phyloP scores from a whole-genome alignment of 2,329 filamentous ascomycete species.

The Penicillium thymicola region DNA sequence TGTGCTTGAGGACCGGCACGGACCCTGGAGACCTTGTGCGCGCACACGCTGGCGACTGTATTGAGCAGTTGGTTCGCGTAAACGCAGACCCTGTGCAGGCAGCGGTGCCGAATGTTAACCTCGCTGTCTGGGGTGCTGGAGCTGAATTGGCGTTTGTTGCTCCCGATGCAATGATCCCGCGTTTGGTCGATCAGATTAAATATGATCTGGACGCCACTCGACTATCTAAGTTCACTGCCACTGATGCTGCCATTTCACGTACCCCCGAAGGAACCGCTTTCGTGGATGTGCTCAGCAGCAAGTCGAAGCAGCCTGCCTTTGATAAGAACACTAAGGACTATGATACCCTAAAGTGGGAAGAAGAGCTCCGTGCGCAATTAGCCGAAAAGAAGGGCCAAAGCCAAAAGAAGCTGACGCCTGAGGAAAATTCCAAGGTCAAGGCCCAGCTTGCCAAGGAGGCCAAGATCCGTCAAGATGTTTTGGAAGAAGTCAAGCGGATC shows the following conservation, averaged over 20 bases:
- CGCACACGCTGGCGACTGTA: conserved; percentile 60
- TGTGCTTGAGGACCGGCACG: conserved; percentile 72
- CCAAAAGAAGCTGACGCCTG: conserved; percentile 83
- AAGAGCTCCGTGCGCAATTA: conserved; percentile 79
- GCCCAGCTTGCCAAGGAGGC: conserved; percentile 86
- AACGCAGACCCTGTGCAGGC: conserved; percentile 47
- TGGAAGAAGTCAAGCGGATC: conserved; percentile 65
- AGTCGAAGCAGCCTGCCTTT: conserved; percentile 64
- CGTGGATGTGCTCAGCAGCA: conserved; percentile 85
- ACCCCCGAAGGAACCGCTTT: conserved; percentile 86
- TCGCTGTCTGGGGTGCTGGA: conserved; percentile 77
- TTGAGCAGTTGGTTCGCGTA: conserved; percentile 62
- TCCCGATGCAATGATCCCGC: conserved; percentile 73
- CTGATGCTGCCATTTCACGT: conserved; percentile 88
- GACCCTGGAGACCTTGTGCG: conserved; percentile 78
- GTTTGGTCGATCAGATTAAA: conserved; percentile 70
- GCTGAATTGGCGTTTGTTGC: conserved; percentile 93
- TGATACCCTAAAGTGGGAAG: conserved; percentile 95
- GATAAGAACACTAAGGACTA: conserved; percentile 95
- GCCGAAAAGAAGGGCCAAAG: conserved; percentile 85
- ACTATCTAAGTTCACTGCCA: conserved; percentile 70
- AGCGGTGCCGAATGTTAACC: conserved; percentile 44
- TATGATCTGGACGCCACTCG: conserved; percentile 69
- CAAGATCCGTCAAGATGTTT: conserved; percentile 70
- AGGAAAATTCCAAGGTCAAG: conserved; percentile 87